Conservation (phyloP, 2,329 filamentous ascomycete species). For the Aspergillus ruber region DNA sequence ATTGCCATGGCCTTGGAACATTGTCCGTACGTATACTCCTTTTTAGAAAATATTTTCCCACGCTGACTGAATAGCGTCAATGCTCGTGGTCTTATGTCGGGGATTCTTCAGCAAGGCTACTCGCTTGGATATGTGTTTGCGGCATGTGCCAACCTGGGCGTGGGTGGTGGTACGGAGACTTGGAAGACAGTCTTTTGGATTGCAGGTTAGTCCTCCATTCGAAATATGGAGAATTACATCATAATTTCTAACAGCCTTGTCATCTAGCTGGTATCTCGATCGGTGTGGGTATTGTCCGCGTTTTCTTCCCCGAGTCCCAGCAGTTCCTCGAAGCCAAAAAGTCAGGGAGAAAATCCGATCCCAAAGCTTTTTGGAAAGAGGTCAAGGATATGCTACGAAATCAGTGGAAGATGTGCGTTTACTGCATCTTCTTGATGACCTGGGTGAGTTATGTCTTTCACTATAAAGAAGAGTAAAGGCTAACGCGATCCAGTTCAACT, state of each 20-base stretch:
- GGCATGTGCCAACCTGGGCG: slow-evolving; percentile 63
- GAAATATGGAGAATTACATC: too few relatives aligned
- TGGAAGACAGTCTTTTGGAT: slow-evolving; percentile 77
- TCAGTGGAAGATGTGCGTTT: slow-evolving; percentile 72
- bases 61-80: slow-evolving; percentile 35
- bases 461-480: neutral
- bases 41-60: neutral
- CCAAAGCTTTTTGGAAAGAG: slow-evolving; percentile 59
- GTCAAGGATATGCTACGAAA: slow-evolving; percentile 59
- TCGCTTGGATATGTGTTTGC: slow-evolving; percentile 74
- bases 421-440: slow-evolving; percentile 72
- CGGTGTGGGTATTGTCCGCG: slow-evolving; percentile 60
- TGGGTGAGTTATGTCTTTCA: slow-evolving; percentile 35
- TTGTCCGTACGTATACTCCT: slow-evolving; percentile 43
- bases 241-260: too few relatives aligned
- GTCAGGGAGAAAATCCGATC: slow-evolving; percentile 46
- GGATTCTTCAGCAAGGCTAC: slow-evolving; percentile 76
- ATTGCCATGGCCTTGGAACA: slow-evolving; percentile 74
- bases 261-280: slow-evolving; percentile 25
- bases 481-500: slow-evolving; percentile 49
- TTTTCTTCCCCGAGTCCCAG: slow-evolving; percentile 65
- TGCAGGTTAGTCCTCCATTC: slow-evolving; percentile 35
- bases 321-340: slow-evolving; percentile 67
- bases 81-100: slow-evolving; percentile 72
- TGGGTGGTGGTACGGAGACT: slow-evolving; percentile 48